These are phyloP conservation scores for Pleurotus tuber-regium DNA, from an alignment of 768 basidiomycete species.

Conservation along the genomic window DNA sequence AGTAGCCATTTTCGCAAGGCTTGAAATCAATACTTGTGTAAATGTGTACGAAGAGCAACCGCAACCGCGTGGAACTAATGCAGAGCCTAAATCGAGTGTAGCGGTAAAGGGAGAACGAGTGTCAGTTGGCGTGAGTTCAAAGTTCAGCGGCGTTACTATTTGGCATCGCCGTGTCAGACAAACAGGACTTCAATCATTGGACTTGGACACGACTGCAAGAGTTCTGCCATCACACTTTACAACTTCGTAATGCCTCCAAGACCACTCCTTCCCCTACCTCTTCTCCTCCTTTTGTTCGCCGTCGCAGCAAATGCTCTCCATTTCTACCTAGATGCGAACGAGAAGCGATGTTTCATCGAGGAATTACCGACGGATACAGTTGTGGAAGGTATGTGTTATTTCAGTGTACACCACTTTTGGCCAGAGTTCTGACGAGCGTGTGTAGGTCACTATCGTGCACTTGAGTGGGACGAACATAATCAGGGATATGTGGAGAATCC, in stretches of 20 bases:
- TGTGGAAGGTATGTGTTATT: constrained; percentile 69
- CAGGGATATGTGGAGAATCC: constrained; percentile 70
- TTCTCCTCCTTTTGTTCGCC: constrained; percentile 36
- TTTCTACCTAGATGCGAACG: constrained; percentile 94
- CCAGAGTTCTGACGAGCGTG: background rate
- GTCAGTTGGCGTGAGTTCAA: too few relatives aligned
- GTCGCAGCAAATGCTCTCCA: constrained; percentile 74
- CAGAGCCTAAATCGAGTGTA: too few relatives aligned
- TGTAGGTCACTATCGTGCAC: constrained; percentile 86
- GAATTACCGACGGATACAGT: constrained; percentile 95
- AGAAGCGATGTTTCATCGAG: constrained; percentile 94
- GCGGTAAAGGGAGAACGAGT: too few relatives aligned
- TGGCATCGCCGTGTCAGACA: too few relatives aligned
- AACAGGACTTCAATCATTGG: too few relatives aligned
- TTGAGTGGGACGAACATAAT: constrained; percentile 81
- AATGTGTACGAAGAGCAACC: too few relatives aligned
- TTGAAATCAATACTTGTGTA: too few relatives aligned
- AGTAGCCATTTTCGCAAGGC: too few relatives aligned
- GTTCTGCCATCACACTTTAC: background rate
- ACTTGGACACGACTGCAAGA: too few relatives aligned
- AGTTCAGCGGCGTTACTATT: too few relatives aligned
- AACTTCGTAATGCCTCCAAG: constrained; percentile 3
- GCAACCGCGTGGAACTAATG: too few relatives aligned
- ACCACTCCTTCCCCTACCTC: constrained; percentile 19
- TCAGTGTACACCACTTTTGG: background rate